phyloP scores from a whole-genome alignment of 2,329 filamentous ascomycete species.

The Boeremia lycopersici region DNA sequence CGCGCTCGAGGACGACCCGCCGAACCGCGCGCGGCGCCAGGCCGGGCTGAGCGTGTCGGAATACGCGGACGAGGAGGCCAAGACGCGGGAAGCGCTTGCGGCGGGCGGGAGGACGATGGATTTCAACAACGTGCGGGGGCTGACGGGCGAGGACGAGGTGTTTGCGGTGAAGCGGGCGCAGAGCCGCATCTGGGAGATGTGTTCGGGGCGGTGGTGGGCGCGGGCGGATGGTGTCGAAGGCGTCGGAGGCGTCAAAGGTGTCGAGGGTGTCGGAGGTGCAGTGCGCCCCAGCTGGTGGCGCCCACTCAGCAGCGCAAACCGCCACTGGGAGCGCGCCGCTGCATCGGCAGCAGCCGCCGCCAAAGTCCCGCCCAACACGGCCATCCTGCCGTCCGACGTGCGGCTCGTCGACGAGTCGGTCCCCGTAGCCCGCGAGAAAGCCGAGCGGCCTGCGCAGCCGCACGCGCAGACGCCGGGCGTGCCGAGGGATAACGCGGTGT shows the following conservation, averaged over 20 bases:
- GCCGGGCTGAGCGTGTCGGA: background rate
- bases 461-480: background rate
- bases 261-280: background rate
- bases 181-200: slow-evolving; percentile 83
- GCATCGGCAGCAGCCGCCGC: background rate
- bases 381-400: slow-evolving; percentile 2
- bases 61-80: slow-evolving; percentile 11
- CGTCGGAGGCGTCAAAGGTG: slow-evolving; percentile 17
- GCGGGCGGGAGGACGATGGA: slow-evolving; percentile 50
- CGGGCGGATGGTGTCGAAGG: slow-evolving; percentile 51
- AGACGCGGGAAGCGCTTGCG: background rate
- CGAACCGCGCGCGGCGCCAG: slow-evolving; percentile 47
- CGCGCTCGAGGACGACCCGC: slow-evolving; percentile 57
- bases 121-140: slow-evolving; percentile 70
- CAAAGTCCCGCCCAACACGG: slow-evolving; percentile 2
- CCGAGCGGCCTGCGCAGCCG: background rate
- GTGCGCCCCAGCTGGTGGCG: slow-evolving; percentile 63
- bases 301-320: slow-evolving; percentile 66
- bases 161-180: slow-evolving; percentile 81
- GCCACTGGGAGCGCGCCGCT: slow-evolving; percentile 66
- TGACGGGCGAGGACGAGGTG: slow-evolving; percentile 80
- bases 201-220: slow-evolving; percentile 73
- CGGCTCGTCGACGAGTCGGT: background rate
- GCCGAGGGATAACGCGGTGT: slow-evolving; percentile 9
- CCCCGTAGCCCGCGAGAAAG: background rate